Base-by-base conservation (phyloP, 2,329 filamentous ascomycete species). In the Pseudogymnoascus sp. region DNA sequence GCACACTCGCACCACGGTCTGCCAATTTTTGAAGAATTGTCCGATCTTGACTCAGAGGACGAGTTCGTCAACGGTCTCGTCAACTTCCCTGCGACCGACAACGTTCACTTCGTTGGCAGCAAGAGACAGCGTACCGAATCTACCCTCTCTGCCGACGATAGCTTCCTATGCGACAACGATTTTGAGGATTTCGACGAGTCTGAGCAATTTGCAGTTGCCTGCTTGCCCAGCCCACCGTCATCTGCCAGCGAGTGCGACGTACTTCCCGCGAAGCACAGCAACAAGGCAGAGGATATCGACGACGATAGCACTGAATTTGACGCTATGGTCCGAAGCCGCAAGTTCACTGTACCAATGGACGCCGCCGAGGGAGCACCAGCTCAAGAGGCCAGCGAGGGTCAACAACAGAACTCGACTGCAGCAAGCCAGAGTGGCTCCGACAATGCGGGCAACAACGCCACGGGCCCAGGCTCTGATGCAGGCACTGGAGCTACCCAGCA, bases 41-140 rank as follows among this genome's bases (percentile, higher is more conserved):
- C 93, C 24, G 92, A 96, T 71, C 82, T 96, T 63, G 93, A 96
- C 74, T 92, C 90, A 0, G 93, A 96, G 71, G 91, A 96, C 82
- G 91, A 95, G 73, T 91, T 96, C 71, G 83, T 86, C 70, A 87
- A 85, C 74, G 83, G 84, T 63, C 82, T 96, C 7, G 86, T 91
- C 67, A 86, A 90, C 72, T 88, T 92, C 68, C 80, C 83, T 66
- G 74, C 80, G 19, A 77, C 79, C 40, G 78, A 82, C 59, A 86
- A 87, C 75, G 78, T 83, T 11, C 78, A 82, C 68, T 87, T 83
- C 74, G 73, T 83, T 65, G 81, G 82, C 63, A 82, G 78, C 72
- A 91, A 91, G 79, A 86, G 93, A 68, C 84, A 85, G 37, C 84
- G 85, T 44, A 84, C 85, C 35, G 78, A 74, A 82, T 93, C 81